These are phyloP conservation scores for Cercospora zeae-maydis DNA, from an alignment of 2,329 filamentous ascomycete species.

Conservation along the genomic window DNA sequence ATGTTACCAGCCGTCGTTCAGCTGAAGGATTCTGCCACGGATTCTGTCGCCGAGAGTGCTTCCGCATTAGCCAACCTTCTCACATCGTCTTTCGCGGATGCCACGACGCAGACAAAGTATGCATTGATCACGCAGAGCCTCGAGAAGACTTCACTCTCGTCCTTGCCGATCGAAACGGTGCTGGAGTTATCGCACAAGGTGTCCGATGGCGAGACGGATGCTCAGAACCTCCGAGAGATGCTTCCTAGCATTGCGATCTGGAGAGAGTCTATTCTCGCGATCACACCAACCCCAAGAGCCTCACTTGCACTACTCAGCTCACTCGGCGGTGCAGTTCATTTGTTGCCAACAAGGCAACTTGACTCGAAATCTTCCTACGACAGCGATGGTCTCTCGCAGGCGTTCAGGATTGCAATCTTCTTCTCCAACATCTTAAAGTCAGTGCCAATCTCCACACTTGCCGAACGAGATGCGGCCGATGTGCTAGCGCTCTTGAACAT, in stretches of 20 bases:
- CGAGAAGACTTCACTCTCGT: constrained; percentile 42
- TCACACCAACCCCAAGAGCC: constrained; percentile 55
- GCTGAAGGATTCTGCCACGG: constrained; percentile 52
- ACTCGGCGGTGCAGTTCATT: constrained; percentile 65
- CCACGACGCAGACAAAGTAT: constrained; percentile 33
- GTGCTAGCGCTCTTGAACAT: constrained; percentile 52
- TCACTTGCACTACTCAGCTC: constrained; percentile 71
- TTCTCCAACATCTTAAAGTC: constrained; percentile 56
- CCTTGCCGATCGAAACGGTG: constrained; percentile 54
- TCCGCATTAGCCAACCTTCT: constrained; percentile 32
- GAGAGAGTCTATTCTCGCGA: constrained; percentile 57
- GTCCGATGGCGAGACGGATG: constrained; percentile 35
- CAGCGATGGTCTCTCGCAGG: constrained; percentile 64
- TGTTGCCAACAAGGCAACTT: constrained; percentile 47
- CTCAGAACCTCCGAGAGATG: constrained; percentile 21
- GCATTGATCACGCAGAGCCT: constrained; percentile 54
- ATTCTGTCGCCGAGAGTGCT: constrained; percentile 49
- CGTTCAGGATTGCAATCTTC: constrained; percentile 73
- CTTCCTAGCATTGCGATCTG: constrained; percentile 52
- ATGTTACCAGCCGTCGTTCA: constrained; percentile 52
- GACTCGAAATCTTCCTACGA: constrained; percentile 47
- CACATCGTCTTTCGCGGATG: constrained; percentile 24
- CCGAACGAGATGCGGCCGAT: constrained; percentile 34
- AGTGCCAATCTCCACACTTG: constrained; percentile 30
- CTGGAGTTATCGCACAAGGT: constrained; percentile 52